Percentiles rank a stretch among this genome's conserved stretches.
Evolutionary conservation across 1,284 basidiomycete species (phyloP).

Genomic region (Irpex sp.): DNA sequence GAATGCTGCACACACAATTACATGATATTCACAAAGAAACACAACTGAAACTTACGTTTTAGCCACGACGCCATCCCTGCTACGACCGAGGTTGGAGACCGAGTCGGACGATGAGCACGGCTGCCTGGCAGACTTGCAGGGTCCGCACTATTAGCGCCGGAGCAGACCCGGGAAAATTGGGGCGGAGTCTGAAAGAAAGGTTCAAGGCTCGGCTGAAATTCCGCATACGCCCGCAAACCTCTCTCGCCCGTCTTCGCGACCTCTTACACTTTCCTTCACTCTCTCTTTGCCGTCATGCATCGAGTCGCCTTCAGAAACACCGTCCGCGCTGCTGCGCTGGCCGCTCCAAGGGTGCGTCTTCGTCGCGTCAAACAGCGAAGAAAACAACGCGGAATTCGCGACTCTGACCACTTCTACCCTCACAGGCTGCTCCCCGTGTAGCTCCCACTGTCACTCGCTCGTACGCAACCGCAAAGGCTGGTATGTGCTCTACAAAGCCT

Average conservation of each 20-base stretch:
- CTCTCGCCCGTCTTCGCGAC: slow-evolving; percentile 23
- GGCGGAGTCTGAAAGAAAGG: slow-evolving; percentile 27
- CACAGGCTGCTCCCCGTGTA: slow-evolving; percentile 43
- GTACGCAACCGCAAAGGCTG: slow-evolving; percentile 98
- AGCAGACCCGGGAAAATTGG: slow-evolving; percentile 17
- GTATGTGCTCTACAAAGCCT: slow-evolving; percentile 45
- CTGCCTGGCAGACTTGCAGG: not conserved
- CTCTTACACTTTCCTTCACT: slow-evolving; percentile 33
- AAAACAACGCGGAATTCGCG: slow-evolving; percentile 2
- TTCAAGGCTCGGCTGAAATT: slow-evolving; percentile 22
- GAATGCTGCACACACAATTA: slow-evolving; percentile 4
- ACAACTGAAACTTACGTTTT: slow-evolving; percentile 12
- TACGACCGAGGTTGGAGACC: slow-evolving; percentile 11
- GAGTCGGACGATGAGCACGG: slow-evolving; percentile 2
- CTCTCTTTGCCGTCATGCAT: slow-evolving; percentile 69
- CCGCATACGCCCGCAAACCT: slow-evolving; percentile 21
- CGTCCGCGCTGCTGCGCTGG: slow-evolving; percentile 70
- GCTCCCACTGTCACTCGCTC: slow-evolving; percentile 63
- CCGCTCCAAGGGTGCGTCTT: slow-evolving; percentile 56
- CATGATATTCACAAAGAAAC: slow-evolving; percentile 19
- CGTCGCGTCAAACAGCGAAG: slow-evolving; percentile 10
- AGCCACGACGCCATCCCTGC: slow-evolving; percentile 25
- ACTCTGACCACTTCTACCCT: slow-evolving; percentile 23
- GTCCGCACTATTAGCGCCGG: slow-evolving; percentile 2
- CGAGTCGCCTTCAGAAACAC: slow-evolving; percentile 85